Evolutionary conservation across 805 yeast species (phyloP).

Genomic region (Scheffersomyces spartinae): DNA sequence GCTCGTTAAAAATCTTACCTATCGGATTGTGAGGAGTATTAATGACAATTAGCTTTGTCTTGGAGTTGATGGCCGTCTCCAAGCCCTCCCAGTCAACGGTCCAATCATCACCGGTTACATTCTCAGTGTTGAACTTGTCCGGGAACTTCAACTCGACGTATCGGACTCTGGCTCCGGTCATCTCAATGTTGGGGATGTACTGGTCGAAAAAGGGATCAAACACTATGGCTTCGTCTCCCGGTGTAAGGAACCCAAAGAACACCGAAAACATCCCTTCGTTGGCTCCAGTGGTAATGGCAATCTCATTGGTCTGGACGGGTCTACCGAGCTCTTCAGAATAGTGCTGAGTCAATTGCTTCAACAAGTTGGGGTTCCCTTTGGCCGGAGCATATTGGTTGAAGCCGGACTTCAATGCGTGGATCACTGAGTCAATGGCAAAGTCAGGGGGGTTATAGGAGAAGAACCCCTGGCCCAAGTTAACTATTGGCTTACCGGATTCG

Average conservation of each 20-base stretch:
- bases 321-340: conserved; percentile 61
- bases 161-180: conserved; percentile 86
- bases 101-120: conserved; percentile 82
- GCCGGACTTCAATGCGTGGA: conserved; percentile 53
- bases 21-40: conserved; percentile 96
- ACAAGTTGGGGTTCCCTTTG: conserved; percentile 68
- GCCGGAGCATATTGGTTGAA: conserved; percentile 92
- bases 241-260: conserved; percentile 71
- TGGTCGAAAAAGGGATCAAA: conserved; percentile 97
- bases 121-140: conserved; percentile 45
- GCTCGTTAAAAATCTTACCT: conserved; percentile 76
- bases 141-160: conserved; percentile 87
- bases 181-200: conserved; percentile 85
- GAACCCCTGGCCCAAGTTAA: conserved; percentile 93
- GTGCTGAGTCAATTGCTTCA: conserved; percentile 56
- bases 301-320: conserved; percentile 43
- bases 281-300: conserved; percentile 90
- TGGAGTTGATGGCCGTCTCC: conserved; percentile 54
- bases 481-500: conserved; percentile 63
- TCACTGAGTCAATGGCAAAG: conserved; percentile 81
- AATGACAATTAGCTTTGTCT: conserved; percentile 77
- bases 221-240: conserved; percentile 92
- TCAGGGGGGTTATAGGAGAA: conserved; percentile 93
- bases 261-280: conserved; percentile 88
- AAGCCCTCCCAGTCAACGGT: conserved; percentile 68